phyloP scores from a whole-genome alignment of 139 green algal genomes.

The Closterium sp. region DNA sequence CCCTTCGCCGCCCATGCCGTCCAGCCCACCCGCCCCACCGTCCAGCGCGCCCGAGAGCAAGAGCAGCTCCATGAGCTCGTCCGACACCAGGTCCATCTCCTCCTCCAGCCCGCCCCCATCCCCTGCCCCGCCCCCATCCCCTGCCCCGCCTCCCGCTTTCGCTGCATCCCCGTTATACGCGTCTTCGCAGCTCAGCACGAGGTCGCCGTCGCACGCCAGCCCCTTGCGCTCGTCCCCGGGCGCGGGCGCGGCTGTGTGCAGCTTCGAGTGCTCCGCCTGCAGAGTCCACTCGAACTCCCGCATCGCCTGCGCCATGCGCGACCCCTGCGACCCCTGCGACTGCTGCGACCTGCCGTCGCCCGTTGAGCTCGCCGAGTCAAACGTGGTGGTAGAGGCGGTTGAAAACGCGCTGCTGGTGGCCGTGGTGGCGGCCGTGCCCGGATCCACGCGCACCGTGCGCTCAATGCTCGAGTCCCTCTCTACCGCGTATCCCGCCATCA shows the following conservation, averaged over 20 bases:
- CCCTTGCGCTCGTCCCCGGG: too few relatives aligned
- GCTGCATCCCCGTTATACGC: not conserved
- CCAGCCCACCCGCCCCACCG: not conserved
- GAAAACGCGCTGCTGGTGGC: not conserved
- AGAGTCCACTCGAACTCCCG: not conserved
- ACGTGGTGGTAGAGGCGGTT: not conserved
- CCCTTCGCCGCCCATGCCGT: not conserved
- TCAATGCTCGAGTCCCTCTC: not conserved
- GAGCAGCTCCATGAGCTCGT: not conserved
- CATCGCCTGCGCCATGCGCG: slow-evolving; percentile 1
- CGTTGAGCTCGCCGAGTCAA: not conserved
- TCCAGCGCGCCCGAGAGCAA: not conserved
- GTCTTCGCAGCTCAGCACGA: not conserved
- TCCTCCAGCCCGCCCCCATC: not conserved
- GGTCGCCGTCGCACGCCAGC: too few relatives aligned
- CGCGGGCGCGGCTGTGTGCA: too few relatives aligned
- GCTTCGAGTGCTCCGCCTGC: too few relatives aligned
- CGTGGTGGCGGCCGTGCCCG: not conserved
- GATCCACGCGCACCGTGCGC: not conserved
- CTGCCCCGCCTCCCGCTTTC: not conserved
- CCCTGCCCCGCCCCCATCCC: not conserved
- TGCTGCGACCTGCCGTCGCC: not conserved
- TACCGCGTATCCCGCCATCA: not conserved
- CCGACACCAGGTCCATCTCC: not conserved
- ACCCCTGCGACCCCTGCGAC: too few relatives aligned